Evolutionary conservation across 2,329 filamentous ascomycete genomes (phyloP).

Genomic region (Cladosporium sp.): DNA sequence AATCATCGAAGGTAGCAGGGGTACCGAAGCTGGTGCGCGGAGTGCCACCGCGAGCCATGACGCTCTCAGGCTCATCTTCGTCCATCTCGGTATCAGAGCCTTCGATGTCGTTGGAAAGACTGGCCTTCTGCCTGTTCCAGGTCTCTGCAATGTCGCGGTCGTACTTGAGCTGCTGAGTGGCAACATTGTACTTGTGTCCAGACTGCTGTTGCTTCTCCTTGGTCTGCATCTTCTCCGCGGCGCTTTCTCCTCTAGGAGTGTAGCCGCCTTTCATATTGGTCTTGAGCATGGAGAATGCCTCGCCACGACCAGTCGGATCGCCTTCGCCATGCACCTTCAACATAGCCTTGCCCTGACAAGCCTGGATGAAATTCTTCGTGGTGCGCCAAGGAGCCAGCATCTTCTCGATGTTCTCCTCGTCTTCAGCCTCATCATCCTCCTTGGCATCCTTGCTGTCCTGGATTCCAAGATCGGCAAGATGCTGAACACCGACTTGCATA

Average conservation of each 20-base stretch:
- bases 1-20: conserved; percentile 67
- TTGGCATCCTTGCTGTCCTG: conserved; percentile 60
- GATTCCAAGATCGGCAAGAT: conserved; percentile 87
- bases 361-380: conserved; percentile 93
- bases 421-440: conserved; percentile 59
- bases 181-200: conserved; percentile 96
- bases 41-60: conserved; percentile 48
- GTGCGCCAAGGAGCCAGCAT: conserved; percentile 95
- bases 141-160: conserved; percentile 87
- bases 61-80: conserved; percentile 49
- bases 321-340: conserved; percentile 89
- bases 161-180: conserved; percentile 87
- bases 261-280: conserved; percentile 99
- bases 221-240: conserved; percentile 79
- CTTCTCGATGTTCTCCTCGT: conserved; percentile 72
- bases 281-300: conserved; percentile 95
- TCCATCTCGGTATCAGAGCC: conserved; percentile 72
- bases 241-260: conserved; percentile 82
- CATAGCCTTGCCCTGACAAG: conserved; percentile 94
- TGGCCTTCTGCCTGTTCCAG: conserved; percentile 83
- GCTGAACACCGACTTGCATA: conserved; percentile 92
- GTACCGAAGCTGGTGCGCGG: conserved; percentile 64
- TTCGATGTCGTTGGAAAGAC: conserved; percentile 68
- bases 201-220: conserved; percentile 66
- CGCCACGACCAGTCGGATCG: conserved; percentile 87